Conservation (phyloP, 2,329 filamentous ascomycete species). For the Colletotrichum sp. region DNA sequence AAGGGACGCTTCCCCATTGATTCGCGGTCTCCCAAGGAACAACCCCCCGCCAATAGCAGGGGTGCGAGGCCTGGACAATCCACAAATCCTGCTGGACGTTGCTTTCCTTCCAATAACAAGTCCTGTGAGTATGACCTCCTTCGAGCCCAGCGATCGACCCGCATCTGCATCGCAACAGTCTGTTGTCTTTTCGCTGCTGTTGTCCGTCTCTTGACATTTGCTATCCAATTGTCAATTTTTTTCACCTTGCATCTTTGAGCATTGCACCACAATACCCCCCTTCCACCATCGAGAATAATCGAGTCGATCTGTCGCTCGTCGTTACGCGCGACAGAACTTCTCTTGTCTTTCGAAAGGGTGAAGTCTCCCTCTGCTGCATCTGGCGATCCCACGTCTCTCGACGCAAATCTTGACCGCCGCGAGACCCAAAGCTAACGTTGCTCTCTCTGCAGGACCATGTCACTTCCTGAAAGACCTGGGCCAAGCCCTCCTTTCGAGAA, state of each 20-base stretch:
- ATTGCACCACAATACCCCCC: neutral
- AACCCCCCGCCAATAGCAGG: conserved; percentile 19
- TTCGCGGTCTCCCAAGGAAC: conserved; percentile 23
- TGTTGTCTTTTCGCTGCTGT: conserved; percentile 5
- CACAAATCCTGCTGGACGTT: conserved; percentile 17
- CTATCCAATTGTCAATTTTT: neutral
- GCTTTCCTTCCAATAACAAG: conserved; percentile 22
- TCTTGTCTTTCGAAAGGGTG: conserved; percentile 21
- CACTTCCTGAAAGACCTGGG: conserved; percentile 68
- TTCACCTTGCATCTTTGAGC: neutral
- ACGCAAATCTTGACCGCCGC: neutral
- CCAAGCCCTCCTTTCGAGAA: conserved; percentile 65
- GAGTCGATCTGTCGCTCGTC: conserved; percentile 2
- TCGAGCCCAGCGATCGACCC: neutral
- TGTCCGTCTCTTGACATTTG: neutral
- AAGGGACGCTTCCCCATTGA: conserved; percentile 14
- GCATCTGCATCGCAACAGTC: conserved; percentile 2
- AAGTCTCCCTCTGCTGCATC: conserved; percentile 10
- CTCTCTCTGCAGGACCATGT: conserved; percentile 53
- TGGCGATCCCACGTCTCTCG: neutral
- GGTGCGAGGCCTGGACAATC: conserved; percentile 17
- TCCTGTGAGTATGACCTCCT: conserved; percentile 21
- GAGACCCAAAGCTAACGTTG: neutral
- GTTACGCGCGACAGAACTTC: conserved; percentile 3
- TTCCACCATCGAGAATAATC: neutral